Percentiles rank a stretch among this genome's conserved stretches.
These are phyloP conservation scores for Leccinum arenicola DNA, from an alignment of 768 basidiomycete genomes.

Conservation along the genomic window DNA sequence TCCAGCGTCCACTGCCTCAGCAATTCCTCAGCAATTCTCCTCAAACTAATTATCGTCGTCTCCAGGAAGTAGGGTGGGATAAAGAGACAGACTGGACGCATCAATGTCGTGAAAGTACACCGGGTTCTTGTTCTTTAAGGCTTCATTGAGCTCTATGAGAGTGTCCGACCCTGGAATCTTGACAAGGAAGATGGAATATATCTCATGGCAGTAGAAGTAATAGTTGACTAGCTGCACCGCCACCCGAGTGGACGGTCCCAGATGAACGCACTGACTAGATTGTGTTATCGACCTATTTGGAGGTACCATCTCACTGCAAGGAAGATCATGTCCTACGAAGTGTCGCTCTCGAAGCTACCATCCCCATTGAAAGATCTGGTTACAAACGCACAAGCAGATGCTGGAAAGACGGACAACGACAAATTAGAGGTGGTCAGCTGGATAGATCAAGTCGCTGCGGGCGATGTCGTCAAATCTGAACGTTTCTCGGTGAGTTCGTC, in stretches of 20 bases:
- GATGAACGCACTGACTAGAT: conserved; percentile 23
- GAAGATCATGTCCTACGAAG: conserved; percentile 51
- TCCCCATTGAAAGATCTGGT: conserved; percentile 58
- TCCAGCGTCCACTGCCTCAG: too few species aligned
- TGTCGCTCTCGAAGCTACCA: conserved; percentile 44
- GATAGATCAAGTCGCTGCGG: conserved; percentile 61
- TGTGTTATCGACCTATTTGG: conserved; percentile 19
- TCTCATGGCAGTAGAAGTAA: too few species aligned
- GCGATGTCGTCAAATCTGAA: conserved; percentile 45
- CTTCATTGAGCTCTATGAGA: too few species aligned
- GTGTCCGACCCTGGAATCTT: too few species aligned
- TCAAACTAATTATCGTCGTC: too few species aligned
- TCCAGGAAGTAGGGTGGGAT: too few species aligned
- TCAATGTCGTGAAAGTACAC: too few species aligned
- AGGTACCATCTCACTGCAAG: conserved; percentile 15
- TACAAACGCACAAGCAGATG: conserved; percentile 30
- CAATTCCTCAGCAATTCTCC: too few species aligned
- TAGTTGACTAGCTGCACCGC: too few species aligned
- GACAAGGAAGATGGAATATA: not conserved
- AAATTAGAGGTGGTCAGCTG: conserved; percentile 62
- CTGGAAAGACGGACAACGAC: conserved; percentile 60
- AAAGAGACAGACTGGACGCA: too few species aligned
- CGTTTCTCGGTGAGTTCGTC: conserved; percentile 45
- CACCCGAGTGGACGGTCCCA: not conserved
- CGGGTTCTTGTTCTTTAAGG: too few species aligned